Conservation (phyloP, 2,329 filamentous ascomycete genomes). For the Fusarium buxicola region DNA sequence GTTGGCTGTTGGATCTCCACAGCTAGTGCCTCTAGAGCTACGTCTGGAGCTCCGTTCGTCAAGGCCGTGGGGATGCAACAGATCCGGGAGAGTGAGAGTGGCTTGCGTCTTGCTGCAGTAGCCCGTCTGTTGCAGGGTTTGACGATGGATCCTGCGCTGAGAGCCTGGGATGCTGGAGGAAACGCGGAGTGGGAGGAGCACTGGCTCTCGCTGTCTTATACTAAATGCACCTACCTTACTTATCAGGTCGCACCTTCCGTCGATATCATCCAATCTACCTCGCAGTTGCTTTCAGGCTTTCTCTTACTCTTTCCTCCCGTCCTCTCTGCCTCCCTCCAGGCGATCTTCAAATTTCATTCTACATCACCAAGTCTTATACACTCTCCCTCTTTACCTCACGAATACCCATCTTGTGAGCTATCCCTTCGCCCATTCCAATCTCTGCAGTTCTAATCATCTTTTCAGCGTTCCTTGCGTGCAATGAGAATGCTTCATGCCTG, state of each 20-base stretch:
- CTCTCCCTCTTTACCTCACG: slow-evolving; percentile 9
- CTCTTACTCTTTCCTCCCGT: slow-evolving; percentile 3
- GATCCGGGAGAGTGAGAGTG: slow-evolving; percentile 27
- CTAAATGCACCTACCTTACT: slow-evolving; percentile 21
- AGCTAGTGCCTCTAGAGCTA: slow-evolving; percentile 24
- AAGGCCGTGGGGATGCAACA: slow-evolving; percentile 33
- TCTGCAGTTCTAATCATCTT: slow-evolving; percentile 12
- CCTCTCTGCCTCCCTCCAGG: slow-evolving; percentile 15
- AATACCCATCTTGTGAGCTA: slow-evolving; percentile 23
- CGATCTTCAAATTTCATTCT: slow-evolving; percentile 33
- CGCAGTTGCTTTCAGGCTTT: slow-evolving; percentile 6
- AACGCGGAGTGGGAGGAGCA: slow-evolving; percentile 25
- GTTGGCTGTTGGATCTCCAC: slow-evolving; percentile 4
- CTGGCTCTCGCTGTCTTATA: slow-evolving; percentile 25
- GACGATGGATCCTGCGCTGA: slow-evolving; percentile 21
- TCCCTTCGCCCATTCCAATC: slow-evolving; percentile 24
- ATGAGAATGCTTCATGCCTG: slow-evolving; percentile 26
- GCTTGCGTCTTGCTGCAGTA: slow-evolving; percentile 38
- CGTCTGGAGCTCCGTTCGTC: slow-evolving; percentile 20
- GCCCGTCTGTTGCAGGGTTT: slow-evolving; percentile 41
- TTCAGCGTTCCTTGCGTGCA: slow-evolving; percentile 14
- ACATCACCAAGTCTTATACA: slow-evolving; percentile 5
- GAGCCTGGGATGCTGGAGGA: slow-evolving; percentile 19
- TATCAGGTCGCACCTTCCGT: slow-evolving; percentile 19
- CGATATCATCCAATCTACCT: slow-evolving; percentile 26